These are phyloP conservation scores for Boletus sp. DNA, from an alignment of 768 basidiomycete genomes.

Conservation along the genomic window DNA sequence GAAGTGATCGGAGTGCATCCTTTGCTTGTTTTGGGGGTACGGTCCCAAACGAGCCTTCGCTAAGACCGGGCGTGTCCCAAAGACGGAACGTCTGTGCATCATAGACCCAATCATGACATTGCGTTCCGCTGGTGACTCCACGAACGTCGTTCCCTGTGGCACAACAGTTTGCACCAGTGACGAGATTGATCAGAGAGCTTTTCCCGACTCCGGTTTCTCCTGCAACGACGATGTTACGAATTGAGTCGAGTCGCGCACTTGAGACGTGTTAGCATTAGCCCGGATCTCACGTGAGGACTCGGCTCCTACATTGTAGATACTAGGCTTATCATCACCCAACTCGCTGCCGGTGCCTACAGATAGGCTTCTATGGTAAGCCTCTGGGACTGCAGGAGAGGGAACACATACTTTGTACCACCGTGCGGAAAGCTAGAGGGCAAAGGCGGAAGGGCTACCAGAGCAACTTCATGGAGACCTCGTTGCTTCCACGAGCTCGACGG, in stretches of 20 bases:
- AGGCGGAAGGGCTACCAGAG: slow-evolving; percentile 8
- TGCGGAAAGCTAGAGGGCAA: not conserved
- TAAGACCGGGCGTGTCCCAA: slow-evolving; percentile 25
- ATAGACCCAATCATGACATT: slow-evolving; percentile 21
- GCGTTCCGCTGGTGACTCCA: slow-evolving; percentile 13
- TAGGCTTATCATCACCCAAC: slow-evolving; percentile 6
- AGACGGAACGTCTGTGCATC: slow-evolving; percentile 23
- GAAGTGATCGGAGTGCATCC: slow-evolving; percentile 18
- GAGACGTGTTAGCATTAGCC: too few relatives aligned
- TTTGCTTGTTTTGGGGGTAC: slow-evolving; percentile 8
- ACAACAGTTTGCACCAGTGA: too few relatives aligned
- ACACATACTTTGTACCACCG: slow-evolving; percentile 4
- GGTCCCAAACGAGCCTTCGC: slow-evolving; percentile 10
- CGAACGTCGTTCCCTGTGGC: too few relatives aligned
- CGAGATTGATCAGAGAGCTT: too few relatives aligned
- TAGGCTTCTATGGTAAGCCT: not conserved
- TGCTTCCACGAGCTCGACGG: slow-evolving; percentile 17
- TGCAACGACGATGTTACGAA: too few relatives aligned
- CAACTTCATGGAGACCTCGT: slow-evolving; percentile 18
- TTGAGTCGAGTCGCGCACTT: too few relatives aligned
- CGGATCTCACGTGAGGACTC: not conserved
- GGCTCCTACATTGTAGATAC: slow-evolving; percentile 12
- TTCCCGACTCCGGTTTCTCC: too few relatives aligned
- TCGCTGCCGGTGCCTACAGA: not conserved
- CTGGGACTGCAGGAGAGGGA: not conserved